A percentile compares a stretch with the other conserved stretches of the same genome.
Evolutionary conservation across 108 stramenopile species (phyloP).

Genomic region (Nannochloropsis oceanica): DNA sequence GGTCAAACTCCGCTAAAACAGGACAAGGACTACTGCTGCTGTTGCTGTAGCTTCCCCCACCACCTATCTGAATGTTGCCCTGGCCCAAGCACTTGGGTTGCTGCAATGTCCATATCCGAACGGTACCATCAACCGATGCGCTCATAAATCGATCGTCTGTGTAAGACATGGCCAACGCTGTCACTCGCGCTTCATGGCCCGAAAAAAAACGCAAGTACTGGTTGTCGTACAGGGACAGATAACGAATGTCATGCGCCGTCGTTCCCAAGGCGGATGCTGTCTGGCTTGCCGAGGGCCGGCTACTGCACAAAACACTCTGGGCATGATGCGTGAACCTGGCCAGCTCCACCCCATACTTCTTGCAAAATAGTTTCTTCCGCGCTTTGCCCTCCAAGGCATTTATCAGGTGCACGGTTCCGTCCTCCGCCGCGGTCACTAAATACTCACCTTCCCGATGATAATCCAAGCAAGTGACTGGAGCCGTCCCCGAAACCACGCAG

Average conservation of each 20-base stretch:
- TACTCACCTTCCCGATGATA: slow-evolving; percentile 40
- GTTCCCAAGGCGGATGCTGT: background rate
- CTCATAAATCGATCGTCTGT: slow-evolving; percentile 41
- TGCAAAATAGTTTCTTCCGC: slow-evolving; percentile 29
- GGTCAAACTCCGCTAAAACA: slow-evolving; percentile 28
- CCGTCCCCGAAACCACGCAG: slow-evolving; percentile 14
- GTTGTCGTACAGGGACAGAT: slow-evolving; percentile 42
- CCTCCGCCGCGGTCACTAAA: slow-evolving; percentile 17
- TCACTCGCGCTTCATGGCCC: slow-evolving; percentile 33
- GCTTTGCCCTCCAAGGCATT: slow-evolving; percentile 35
- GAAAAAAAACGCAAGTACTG: slow-evolving; percentile 30
- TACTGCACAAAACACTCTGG: slow-evolving; percentile 15
- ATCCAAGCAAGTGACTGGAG: slow-evolving; percentile 31
- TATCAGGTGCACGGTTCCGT: slow-evolving; percentile 27
- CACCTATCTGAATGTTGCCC: background rate
- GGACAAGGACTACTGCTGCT: background rate
- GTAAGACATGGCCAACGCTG: slow-evolving; percentile 38
- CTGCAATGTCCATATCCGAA: slow-evolving; percentile 33
- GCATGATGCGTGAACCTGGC: slow-evolving; percentile 40
- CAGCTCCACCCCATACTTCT: slow-evolving; percentile 30
- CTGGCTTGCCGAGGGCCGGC: background rate
- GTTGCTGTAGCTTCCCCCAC: background rate
- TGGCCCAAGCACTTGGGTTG: slow-evolving; percentile 22
- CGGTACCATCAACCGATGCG: slow-evolving; percentile 29
- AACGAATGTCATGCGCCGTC: slow-evolving; percentile 22